Conservation (phyloP, 345 rosid genomes). For the Cardamine resedifolia region DNA sequence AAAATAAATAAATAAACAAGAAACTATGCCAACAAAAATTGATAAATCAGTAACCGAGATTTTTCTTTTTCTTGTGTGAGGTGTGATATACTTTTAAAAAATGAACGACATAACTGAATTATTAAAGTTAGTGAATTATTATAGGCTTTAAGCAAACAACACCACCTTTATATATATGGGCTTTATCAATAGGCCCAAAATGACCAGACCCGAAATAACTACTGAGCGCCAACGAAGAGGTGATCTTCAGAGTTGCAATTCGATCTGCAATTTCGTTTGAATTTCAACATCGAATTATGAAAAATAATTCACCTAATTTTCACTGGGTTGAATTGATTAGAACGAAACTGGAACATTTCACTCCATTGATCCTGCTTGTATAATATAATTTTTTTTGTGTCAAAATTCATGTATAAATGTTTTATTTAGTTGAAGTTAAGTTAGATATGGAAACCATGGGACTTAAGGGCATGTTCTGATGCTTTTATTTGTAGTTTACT, state of each 20-base stretch:
- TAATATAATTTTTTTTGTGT: background rate
- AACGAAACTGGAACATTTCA: background rate
- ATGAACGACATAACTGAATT: constrained; percentile 1
- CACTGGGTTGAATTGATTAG: background rate
- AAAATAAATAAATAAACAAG: background rate
- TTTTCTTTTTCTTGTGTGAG: background rate
- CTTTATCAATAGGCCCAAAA: constrained; percentile 10
- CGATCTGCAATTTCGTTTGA: background rate
- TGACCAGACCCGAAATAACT: background rate
- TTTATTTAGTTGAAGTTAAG: background rate
- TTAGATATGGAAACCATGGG: background rate
- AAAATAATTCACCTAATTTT: background rate
- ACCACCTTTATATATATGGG: constrained; percentile 7
- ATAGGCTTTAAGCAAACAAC: background rate
- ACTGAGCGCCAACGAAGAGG: constrained; percentile 18
- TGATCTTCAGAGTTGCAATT: background rate
- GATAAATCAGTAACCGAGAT: background rate
- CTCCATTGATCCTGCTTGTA: background rate
- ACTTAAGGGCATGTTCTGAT: background rate
- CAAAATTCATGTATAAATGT: background rate
- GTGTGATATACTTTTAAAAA: background rate
- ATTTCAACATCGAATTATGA: background rate
- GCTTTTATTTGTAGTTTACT: background rate
- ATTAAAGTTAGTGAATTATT: constrained; percentile 23
- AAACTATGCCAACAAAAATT: background rate